Conservation (phyloP, 192 early-diverging fungal genomes). For the Entomortierella beljakovae region DNA sequence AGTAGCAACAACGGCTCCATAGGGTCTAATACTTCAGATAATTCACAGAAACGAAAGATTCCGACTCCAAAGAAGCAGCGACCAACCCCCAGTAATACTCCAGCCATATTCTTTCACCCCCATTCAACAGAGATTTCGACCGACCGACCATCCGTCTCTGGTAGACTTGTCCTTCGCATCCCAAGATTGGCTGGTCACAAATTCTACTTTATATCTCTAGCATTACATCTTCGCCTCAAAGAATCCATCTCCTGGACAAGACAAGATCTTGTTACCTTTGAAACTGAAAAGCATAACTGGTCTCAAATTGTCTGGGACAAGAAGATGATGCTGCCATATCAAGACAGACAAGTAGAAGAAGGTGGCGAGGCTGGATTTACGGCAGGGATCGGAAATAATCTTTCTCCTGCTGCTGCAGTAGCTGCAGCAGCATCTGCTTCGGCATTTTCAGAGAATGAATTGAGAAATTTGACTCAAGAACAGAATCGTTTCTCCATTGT, state of each 20-base stretch:
- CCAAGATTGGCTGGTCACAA: constrained; percentile 17
- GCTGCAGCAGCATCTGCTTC: neutral
- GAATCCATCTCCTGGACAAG: constrained; percentile 35
- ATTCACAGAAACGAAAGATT: neutral
- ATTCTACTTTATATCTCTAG: constrained; percentile 44
- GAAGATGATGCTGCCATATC: constrained; percentile 19
- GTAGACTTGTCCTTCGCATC: constrained; percentile 27
- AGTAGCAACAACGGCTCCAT: neutral
- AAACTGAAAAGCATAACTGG: constrained; percentile 33
- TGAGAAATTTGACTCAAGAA: neutral
- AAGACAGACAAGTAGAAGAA: constrained; percentile 27
- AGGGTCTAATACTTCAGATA: neutral
- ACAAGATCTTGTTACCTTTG: constrained; percentile 37
- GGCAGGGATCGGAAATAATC: neutral
- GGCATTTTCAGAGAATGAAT: neutral
- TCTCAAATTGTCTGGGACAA: constrained; percentile 43
- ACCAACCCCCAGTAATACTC: neutral
- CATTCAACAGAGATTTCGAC: constrained; percentile 29
- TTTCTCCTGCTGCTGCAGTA: constrained; percentile 6
- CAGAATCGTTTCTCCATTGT: neutral
- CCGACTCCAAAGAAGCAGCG: neutral
- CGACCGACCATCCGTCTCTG: constrained; percentile 23
- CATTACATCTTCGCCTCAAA: constrained; percentile 37
- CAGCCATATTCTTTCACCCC: constrained; percentile 18
- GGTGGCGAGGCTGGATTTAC: neutral